Evolutionary conservation across 108 stramenopile species (phyloP).

Genomic region (Cyclostephanos invisitatus): DNA sequence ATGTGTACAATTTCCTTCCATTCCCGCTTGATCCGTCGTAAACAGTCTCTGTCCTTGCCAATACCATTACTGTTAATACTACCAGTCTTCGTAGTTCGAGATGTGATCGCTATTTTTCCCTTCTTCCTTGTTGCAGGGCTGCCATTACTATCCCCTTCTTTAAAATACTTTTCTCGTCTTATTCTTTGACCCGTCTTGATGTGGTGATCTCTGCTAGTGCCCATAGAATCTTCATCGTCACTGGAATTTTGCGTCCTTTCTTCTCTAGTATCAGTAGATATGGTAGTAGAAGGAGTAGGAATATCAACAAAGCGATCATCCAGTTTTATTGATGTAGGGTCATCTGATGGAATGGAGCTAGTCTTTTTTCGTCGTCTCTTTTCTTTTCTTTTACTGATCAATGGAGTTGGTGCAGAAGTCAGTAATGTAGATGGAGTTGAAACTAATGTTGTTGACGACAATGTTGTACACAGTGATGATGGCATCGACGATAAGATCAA

Average conservation of each 20-base stretch:
- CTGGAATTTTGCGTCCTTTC: no score
- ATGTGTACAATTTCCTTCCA: constrained; percentile 77
- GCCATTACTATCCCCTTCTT: neutral
- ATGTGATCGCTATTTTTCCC: neutral
- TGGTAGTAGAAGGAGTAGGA: no score
- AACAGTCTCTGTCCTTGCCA: constrained; percentile 41
- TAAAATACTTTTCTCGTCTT: neutral
- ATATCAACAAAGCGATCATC: neutral
- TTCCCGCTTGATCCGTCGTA: constrained; percentile 79
- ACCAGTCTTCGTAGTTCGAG: neutral
- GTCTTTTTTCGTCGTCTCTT: neutral
- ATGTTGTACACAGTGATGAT: constrained; percentile 12
- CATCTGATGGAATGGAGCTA: neutral
- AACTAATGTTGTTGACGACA: neutral
- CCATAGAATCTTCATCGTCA: no score
- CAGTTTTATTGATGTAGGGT: no score
- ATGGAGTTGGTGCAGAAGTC: neutral
- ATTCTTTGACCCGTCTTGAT: neutral
- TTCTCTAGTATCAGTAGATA: no score
- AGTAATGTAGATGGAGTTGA: neutral
- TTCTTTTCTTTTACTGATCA: neutral
- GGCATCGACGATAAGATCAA: neutral
- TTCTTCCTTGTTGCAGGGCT: constrained; percentile 1
- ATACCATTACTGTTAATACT: neutral
- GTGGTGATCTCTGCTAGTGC: no score